Percentiles rank a stretch among this genome's conserved stretches.
Evolutionary conservation across 495 filamentous ascomycete species (phyloP).

Genomic region (Daldinia bambusicola): DNA sequence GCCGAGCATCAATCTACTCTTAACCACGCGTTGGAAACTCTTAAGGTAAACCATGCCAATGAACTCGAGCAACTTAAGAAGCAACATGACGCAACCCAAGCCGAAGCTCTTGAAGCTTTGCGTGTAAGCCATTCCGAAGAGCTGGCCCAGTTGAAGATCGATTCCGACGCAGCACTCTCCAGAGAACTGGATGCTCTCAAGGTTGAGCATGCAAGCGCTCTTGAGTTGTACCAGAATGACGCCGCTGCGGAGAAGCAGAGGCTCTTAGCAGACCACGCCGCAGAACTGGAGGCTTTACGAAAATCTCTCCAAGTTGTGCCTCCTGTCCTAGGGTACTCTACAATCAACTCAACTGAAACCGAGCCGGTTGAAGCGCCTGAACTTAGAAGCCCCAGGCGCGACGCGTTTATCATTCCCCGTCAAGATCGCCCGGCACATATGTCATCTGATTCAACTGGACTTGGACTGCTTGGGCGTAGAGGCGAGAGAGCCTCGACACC

Average conservation of each 20-base stretch:
- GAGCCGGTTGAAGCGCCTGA: constrained; percentile 56
- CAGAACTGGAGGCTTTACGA: constrained; percentile 44
- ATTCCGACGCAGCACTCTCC: constrained; percentile 26
- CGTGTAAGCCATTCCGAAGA: constrained; percentile 26
- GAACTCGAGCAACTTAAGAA: constrained; percentile 20
- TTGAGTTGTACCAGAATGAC: constrained; percentile 32
- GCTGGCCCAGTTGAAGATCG: constrained; percentile 28
- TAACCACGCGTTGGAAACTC: constrained; percentile 17
- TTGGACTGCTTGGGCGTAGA: constrained; percentile 57
- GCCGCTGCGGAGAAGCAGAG: constrained; percentile 36
- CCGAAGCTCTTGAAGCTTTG: constrained; percentile 33
- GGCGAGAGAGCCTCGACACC: constrained; percentile 47
- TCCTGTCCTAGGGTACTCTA: constrained; percentile 57
- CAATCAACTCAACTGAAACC: constrained; percentile 60
- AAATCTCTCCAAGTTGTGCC: constrained; percentile 27
- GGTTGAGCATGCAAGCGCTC: constrained; percentile 27
- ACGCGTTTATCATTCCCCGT: constrained; percentile 60
- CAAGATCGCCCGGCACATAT: constrained; percentile 45
- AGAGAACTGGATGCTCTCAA: constrained; percentile 40
- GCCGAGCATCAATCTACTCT: constrained; percentile 26
- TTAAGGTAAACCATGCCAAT: constrained; percentile 21
- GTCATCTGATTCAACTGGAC: constrained; percentile 45
- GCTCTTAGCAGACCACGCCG: constrained; percentile 36
- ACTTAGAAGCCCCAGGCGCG: constrained; percentile 57
- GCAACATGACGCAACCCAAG: constrained; percentile 28